These are phyloP conservation scores for Ceratopteris richardii DNA, from an alignment of 75 land plant species.

Conservation along the genomic window DNA sequence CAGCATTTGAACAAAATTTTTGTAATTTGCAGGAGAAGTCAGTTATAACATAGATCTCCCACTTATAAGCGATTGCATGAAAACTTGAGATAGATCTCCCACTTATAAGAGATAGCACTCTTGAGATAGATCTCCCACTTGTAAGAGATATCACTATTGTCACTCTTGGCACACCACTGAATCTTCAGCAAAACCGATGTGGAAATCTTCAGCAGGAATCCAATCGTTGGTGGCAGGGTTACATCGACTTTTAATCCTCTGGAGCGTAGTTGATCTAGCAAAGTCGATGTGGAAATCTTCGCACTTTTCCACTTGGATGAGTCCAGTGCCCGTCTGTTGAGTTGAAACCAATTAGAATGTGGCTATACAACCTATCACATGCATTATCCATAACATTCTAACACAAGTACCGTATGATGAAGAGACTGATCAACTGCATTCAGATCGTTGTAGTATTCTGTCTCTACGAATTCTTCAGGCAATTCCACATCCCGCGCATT, in stretches of 20 bases:
- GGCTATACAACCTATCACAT: background rate
- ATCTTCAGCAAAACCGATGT: no score
- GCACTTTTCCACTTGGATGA: slow-evolving; percentile 18
- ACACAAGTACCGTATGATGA: slow-evolving; percentile 27
- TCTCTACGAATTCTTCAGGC: slow-evolving; percentile 42
- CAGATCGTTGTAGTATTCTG: slow-evolving; percentile 34
- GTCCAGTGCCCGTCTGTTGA: slow-evolving; percentile 39
- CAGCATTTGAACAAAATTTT: no score
- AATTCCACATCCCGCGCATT: background rate
- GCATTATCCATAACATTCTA: background rate
- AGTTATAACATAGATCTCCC: no score
- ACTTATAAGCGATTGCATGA: no score
- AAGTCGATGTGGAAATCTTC: background rate
- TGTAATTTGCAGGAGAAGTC: no score
- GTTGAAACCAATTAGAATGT: background rate
- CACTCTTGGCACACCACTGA: no score
- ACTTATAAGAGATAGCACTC: no score
- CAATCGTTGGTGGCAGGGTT: slow-evolving; percentile 54
- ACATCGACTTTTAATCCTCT: slow-evolving; percentile 5
- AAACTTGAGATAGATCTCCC: no score
- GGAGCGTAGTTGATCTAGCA: background rate
- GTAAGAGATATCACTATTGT: no score
- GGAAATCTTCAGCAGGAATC: slow-evolving; percentile 30
- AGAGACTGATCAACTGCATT: slow-evolving; percentile 23
- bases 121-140: no score